phyloP scores from a whole-genome alignment of 192 early-diverging fungal species.

The Phlyctochytrium bullatum region DNA sequence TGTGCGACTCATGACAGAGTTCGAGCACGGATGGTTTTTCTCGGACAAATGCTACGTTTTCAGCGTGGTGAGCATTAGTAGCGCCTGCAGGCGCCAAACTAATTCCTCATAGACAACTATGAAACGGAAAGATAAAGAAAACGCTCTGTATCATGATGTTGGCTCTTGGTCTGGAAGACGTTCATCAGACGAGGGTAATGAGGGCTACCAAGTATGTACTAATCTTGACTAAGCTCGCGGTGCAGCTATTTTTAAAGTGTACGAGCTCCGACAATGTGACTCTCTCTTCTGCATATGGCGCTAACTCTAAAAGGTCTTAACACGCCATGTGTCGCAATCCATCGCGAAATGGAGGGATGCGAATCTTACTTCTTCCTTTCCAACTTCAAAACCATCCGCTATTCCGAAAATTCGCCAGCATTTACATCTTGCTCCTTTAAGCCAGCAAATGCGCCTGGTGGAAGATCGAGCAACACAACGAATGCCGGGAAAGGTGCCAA shows the following conservation, averaged over 20 bases:
- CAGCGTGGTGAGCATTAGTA: background rate
- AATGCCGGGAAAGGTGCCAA: too few relatives aligned
- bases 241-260: background rate
- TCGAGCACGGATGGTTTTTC: background rate
- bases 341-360: background rate
- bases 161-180: background rate
- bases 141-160: background rate
- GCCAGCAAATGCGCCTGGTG: too few relatives aligned
- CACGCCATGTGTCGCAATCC: background rate
- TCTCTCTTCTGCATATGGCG: too few relatives aligned
- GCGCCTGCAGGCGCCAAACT: too few relatives aligned
- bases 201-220: too few relatives aligned
- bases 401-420: too few relatives aligned
- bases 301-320: too few relatives aligned
- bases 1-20: background rate
- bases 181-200: background rate
- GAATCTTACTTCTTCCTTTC: constrained; percentile 1
- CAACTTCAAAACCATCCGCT: background rate
- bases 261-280: background rate
- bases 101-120: too few relatives aligned
- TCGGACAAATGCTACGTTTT: background rate
- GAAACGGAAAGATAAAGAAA: background rate
- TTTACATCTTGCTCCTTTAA: too few relatives aligned
- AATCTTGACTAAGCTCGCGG: too few relatives aligned
- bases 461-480: too few relatives aligned